Conservation (phyloP, 208 protist species). For the Trypanosoma rangeli region DNA sequence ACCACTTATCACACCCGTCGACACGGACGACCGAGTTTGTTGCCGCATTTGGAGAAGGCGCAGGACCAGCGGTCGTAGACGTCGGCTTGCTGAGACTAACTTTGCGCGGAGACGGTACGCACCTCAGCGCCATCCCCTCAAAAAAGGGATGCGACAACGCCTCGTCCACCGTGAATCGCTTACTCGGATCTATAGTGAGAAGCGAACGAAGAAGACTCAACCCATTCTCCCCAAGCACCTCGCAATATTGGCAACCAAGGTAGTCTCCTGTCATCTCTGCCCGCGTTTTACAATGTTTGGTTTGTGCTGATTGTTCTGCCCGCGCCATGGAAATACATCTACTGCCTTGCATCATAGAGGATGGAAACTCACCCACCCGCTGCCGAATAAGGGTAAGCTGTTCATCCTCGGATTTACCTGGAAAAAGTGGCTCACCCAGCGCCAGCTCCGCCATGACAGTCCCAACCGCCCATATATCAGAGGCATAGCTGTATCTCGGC, state of each 20-base stretch:
- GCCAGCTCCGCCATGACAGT: slow-evolving; percentile 90
- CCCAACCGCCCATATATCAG: slow-evolving; percentile 92
- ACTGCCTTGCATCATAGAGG: slow-evolving; percentile 7
- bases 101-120: not conserved
- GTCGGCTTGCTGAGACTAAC: not conserved
- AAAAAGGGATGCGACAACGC: slow-evolving; percentile 86
- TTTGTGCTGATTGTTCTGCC: not conserved
- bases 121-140: slow-evolving; percentile 26
- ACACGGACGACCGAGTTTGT: not conserved
- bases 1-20: slow-evolving; percentile 18
- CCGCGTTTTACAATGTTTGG: too few relatives aligned
- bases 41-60: not conserved
- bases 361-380: slow-evolving; percentile 61
- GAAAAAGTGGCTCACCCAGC: slow-evolving; percentile 79
- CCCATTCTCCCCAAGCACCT: slow-evolving; percentile 34
- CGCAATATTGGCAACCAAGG: slow-evolving; percentile 39
- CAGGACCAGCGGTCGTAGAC: not conserved
- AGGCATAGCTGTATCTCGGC: slow-evolving; percentile 65
- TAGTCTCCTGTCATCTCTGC: slow-evolving; percentile 15
- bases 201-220: slow-evolving; percentile 62
- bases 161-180: slow-evolving; percentile 66
- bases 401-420: slow-evolving; percentile 85
- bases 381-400: slow-evolving; percentile 83
- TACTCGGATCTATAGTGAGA: slow-evolving; percentile 41
- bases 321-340: not conserved